A percentile compares a stretch with the other conserved stretches of the same genome.
Evolutionary conservation across 1,284 basidiomycete genomes (phyloP).

Genomic region (Cutaneotrichosporon daszewskae): DNA sequence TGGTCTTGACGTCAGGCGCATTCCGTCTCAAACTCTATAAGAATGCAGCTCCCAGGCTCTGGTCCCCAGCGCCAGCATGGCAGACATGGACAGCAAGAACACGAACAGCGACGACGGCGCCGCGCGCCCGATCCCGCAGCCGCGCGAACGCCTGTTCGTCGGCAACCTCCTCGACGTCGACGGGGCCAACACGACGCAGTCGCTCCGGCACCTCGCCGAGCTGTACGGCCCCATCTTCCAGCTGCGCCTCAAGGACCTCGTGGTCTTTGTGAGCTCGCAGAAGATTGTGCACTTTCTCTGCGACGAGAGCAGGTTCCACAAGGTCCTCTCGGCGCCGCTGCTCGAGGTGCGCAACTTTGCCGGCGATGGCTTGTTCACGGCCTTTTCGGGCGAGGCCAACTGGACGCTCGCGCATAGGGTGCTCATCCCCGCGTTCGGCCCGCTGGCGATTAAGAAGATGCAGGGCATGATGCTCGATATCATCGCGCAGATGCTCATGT

Average conservation of each 20-base stretch:
- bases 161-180: constrained; percentile 47
- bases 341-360: constrained; percentile 49
- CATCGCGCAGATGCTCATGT: constrained; percentile 50
- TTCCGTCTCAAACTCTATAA: too few relatives aligned
- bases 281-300: constrained; percentile 51
- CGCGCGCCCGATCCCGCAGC: constrained; percentile 18
- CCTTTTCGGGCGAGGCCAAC: constrained; percentile 50
- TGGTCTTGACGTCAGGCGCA: too few relatives aligned
- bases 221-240: constrained; percentile 15
- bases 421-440: constrained; percentile 55
- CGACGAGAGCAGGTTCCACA: constrained; percentile 52
- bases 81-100: too few relatives aligned
- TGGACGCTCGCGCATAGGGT: constrained; percentile 53
- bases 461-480: constrained; percentile 52
- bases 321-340: constrained; percentile 46
- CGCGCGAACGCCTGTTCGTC: constrained; percentile 3
- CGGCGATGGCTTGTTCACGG: constrained; percentile 49
- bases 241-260: constrained; percentile 3
- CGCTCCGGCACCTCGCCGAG: constrained; percentile 46
- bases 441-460: constrained; percentile 52
- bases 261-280: constrained; percentile 46
- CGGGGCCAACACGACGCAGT: constrained; percentile 14
- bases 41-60: too few relatives aligned
- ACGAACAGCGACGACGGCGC: too few relatives aligned
- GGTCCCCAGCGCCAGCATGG: too few relatives aligned